phyloP scores from a whole-genome alignment of 2,329 filamentous ascomycete genomes.

The Metarhizium anisopliae region DNA sequence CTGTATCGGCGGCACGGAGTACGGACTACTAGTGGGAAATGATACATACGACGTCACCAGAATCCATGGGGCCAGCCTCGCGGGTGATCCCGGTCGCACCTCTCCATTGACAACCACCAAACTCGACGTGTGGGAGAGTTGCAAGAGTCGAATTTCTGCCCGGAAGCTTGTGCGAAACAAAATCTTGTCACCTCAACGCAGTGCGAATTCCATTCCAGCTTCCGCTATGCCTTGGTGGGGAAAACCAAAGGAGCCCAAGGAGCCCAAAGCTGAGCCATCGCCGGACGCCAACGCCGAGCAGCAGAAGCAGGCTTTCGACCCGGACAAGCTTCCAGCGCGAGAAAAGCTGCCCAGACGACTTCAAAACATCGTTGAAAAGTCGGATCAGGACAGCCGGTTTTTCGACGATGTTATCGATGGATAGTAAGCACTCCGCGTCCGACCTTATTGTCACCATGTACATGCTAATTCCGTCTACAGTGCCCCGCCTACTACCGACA shows the following conservation, averaged over 20 bases:
- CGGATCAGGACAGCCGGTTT: constrained; percentile 59
- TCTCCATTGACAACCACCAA: neutral
- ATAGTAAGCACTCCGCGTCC: constrained; percentile 47
- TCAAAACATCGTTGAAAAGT: constrained; percentile 48
- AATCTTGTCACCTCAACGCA: neutral
- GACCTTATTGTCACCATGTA: constrained; percentile 6
- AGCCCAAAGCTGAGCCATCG: constrained; percentile 14
- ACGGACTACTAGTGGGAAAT: neutral
- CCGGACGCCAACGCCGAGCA: constrained; percentile 7
- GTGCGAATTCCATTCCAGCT: neutral
- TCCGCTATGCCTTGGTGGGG: constrained; percentile 34
- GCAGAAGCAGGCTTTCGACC: constrained; percentile 27
- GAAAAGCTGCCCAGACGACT: constrained; percentile 45
- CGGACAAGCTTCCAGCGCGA: constrained; percentile 36
- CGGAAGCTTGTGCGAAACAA: neutral
- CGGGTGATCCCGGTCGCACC: neutral
- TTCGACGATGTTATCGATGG: constrained; percentile 72
- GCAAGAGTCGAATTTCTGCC: neutral
- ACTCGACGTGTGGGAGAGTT: neutral
- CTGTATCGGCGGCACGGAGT: neutral
- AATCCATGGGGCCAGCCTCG: neutral
- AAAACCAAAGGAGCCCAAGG: constrained; percentile 25
- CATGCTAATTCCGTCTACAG: constrained; percentile 14
- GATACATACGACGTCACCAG: neutral
- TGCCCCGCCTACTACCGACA: constrained; percentile 69